Evolutionary conservation across 2,329 filamentous ascomycete species (phyloP), one percentile per base, ranked within the genome.

Genomic region (Ascochyta fabae): DNA sequence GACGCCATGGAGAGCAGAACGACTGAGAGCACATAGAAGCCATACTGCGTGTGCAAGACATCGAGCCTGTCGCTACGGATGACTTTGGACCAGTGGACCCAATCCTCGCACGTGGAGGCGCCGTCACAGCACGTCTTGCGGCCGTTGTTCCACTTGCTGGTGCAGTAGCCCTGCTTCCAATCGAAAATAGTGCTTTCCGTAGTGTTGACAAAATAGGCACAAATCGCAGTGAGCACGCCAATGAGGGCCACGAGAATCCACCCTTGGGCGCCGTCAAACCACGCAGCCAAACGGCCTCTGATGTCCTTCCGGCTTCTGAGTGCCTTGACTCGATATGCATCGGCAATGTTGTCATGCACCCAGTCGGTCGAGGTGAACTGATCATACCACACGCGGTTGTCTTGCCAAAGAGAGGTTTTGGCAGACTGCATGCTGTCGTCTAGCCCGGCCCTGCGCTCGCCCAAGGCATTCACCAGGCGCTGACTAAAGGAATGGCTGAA

Each of bases 331-430:
- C 95, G 90, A 67, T 92, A 91, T 9, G 93, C 92, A 77, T 98
- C 95, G 68, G 92, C 91, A 65, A 99, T 97, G 74, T 90, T 93
- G 76, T 99, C 95, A 73, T 96, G 94, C 0, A 99, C 93, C 95
- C 95, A 99, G 75, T 99, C 94, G 51, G 92, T 97, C 6, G 91
- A 96, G 6, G 92, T 96, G 70, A 96, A 96, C 77, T 99, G 95
- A 79, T 99, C 95, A 77, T 98, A 98, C 95, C 95, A 98, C 9
- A 96, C 90, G 57, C 95, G 88, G 65, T 98, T 92, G 70, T 97
- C 91, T 46, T 88, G 80, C 65, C 86, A 88, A 9, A 89, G 77
- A 4, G 86, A 88, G 31, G 82, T 79, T 68, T 88, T 90, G 44
- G 87, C 88, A 59, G 89, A 86, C 58, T 81, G 75, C 76, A 88